Evolutionary conservation across 768 basidiomycete species (phyloP), one percentile per base, ranked within the genome.

Genomic region (Tephrocybe sp.): DNA sequence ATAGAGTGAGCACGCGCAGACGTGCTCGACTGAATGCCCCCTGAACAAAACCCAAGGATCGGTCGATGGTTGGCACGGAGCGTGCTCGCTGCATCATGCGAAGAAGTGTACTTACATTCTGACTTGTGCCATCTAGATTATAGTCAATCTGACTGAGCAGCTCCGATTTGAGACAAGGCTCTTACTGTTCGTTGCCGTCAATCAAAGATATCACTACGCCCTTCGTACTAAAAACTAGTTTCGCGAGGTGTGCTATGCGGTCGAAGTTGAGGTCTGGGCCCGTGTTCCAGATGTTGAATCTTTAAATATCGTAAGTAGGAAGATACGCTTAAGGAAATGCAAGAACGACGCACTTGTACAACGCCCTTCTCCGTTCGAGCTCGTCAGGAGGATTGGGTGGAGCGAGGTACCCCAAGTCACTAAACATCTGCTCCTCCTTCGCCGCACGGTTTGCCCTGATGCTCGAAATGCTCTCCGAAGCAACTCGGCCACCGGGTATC

Each of bases 261-360:
- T 97, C 94, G 62, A 98, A 97, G 64, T 96, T 95, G 54, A 82
- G 73, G 64, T 98, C 95, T 8, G 85, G 75, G 13, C 84, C 83
- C 0, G 92, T 94, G 55, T 89, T 83, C 80, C 92, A 86, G 41
- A 97, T 88, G 58, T 93, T 92, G 72, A 92, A 95, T 56, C 91
- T 89, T 13, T 3, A 34, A n/a, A n/a, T n/a, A n/a, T n/a, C 9
- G 26, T 54, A 48, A n/a, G 16, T 26, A 2, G 24, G 13, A n/a
- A 40, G 27, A 44, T 24, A 22, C 25, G 25, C 39, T 25, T 22
- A 44, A 18, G 19, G 27, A 25, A 36, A 40, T 13, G 24, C 19
- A 39, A 42, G 31, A 18, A 41, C 22, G 11, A 63, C 81, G 60
- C 59, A 89, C 86, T 88, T 90, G 69, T 95, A 90, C 57, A 98